These are phyloP conservation scores for Candida awuae DNA, from an alignment of 805 yeast species.

Conservation along the genomic window DNA sequence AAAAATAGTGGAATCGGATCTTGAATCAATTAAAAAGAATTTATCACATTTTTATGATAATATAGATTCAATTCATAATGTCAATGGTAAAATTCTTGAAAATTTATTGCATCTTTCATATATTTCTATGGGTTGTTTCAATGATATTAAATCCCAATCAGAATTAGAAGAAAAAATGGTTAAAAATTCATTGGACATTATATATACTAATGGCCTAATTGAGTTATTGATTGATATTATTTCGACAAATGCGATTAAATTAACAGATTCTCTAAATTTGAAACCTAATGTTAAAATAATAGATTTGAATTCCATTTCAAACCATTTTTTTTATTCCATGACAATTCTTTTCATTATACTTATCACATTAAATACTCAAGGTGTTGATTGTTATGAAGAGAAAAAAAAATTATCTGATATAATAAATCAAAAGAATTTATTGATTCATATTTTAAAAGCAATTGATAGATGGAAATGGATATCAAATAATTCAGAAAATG, in stretches of 20 bases:
- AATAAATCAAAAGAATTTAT: slow-evolving; percentile 28
- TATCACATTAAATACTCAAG: slow-evolving; percentile 10
- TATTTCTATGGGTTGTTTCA: slow-evolving; percentile 12
- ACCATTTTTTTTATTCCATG: slow-evolving; percentile 24
- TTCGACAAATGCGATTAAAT: slow-evolving; percentile 8
- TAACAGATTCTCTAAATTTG: slow-evolving; percentile 19
- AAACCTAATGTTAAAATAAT: slow-evolving; percentile 10
- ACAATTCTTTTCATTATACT: slow-evolving; percentile 23
- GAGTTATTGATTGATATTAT: slow-evolving; percentile 11
- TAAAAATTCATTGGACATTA: slow-evolving; percentile 18
- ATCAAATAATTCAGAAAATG: slow-evolving; percentile 20
- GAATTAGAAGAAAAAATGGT: slow-evolving; percentile 22
- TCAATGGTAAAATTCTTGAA: slow-evolving; percentile 5
- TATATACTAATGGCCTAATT: slow-evolving; percentile 11
- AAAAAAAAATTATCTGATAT: slow-evolving; percentile 5
- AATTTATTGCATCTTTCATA: slow-evolving; percentile 6
- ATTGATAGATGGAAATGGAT: slow-evolving; percentile 66
- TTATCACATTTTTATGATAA: neutral
- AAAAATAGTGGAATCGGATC: neutral
- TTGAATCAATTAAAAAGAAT: neutral
- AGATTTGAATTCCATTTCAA: slow-evolving; percentile 16
- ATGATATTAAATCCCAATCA: slow-evolving; percentile 6
- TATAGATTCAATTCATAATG: neutral
- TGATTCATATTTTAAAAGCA: slow-evolving; percentile 38
- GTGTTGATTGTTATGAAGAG: slow-evolving; percentile 8